Base-by-base conservation (phyloP, 768 basidiomycete genomes). In the Pulveroboletus sp. region DNA sequence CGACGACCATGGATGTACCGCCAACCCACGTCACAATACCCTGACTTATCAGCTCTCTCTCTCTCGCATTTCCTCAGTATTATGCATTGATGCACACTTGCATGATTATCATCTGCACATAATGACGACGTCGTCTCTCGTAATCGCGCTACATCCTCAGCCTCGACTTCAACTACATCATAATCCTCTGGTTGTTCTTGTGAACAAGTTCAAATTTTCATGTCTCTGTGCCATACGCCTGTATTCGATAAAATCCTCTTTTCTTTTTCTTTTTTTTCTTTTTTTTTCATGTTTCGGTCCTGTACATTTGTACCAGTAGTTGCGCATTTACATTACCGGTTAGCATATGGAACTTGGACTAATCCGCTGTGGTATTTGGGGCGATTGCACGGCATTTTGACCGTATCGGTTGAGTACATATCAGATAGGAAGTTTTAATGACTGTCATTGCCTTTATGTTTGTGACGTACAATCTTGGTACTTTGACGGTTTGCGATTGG, bases 271-370 rank as follows among this genome's bases (percentile, higher is more conserved):
- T 42, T 47, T 42, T 3, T 31, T 12, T 32, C 8, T 32, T 10
- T 32, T 12, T 11, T 6, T 33, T 33, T 12, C 32, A 12, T 40
- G 21, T 57, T 59, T 61, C 51, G 11, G 41, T 39, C 52, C 28
- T 62, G 64, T 70, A 60, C 57, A 66, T 68, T 33, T 68, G 67
- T 68, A 68, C 58, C 50, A 58, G 47, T 47, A 69, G 51, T 52
- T 63, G 60, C 67, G 60, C 61, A 59, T 70, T 68, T 68, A 68
- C 64, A 52, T 54, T 68, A 68, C 58, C 48, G 52, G 59, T 56
- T 69, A 68, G 57, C 53, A 56, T 69, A 69, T 50, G 60, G 59
- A 54, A 47, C 36, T 52, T 60, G 66, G 68, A 63, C 64, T 69
- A 68, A 68, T 69, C 31, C 46, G 57, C 31, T 55, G 41, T 46